Conservation (phyloP, 495 filamentous ascomycete species). For the Cercophora scortea region DNA sequence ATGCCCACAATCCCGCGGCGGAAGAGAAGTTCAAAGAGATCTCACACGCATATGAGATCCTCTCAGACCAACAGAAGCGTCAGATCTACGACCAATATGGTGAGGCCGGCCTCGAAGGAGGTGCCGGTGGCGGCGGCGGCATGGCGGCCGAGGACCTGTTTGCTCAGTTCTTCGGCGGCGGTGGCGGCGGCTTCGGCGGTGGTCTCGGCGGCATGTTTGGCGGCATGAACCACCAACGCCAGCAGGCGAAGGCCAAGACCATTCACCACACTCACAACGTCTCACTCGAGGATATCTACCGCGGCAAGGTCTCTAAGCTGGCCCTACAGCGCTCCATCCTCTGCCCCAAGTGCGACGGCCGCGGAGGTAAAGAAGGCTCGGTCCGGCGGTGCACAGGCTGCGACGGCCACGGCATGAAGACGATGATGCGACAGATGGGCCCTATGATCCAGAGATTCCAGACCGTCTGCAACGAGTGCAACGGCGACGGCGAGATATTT, state of each 20-base stretch:
- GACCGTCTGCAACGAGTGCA: conserved; percentile 97
- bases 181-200: conserved; percentile 68
- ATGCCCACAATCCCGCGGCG: conserved; percentile 83
- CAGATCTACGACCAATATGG: conserved; percentile 93
- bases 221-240: conserved; percentile 63
- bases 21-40: conserved; percentile 98
- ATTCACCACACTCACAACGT: conserved; percentile 99
- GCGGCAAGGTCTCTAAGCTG: conserved; percentile 94
- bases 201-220: conserved; percentile 78
- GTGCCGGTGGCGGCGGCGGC: conserved; percentile 67
- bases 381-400: conserved; percentile 87
- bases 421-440: conserved; percentile 99
- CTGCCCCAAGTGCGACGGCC: conserved; percentile 89
- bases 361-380: conserved; percentile 94
- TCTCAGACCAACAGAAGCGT: conserved; percentile 88
- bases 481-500: conserved; percentile 93
- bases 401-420: conserved; percentile 95
- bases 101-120: conserved; percentile 87
- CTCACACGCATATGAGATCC: conserved; percentile 87
- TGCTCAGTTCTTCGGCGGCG: conserved; percentile 94
- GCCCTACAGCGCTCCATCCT: conserved; percentile 96
- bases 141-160: conserved; percentile 98
- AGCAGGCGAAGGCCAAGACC: conserved; percentile 87
- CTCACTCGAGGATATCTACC: conserved; percentile 94
- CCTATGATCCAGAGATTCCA: conserved; percentile 99